Evolutionary conservation across 805 yeast species (phyloP).

Genomic region (Candida xiaguanensis): DNA sequence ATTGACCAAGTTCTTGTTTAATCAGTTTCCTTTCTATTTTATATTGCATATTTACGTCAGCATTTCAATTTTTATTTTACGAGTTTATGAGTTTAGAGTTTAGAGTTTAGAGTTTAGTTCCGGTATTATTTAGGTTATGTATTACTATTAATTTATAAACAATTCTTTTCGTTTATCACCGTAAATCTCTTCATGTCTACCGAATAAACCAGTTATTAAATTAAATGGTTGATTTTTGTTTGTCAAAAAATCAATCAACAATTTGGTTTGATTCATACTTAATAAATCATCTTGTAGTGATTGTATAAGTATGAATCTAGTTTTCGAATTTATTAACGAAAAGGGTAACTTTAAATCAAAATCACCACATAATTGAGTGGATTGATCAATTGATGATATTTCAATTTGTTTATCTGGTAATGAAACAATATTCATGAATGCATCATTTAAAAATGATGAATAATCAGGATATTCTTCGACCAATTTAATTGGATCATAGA

Average conservation of each 20-base stretch:
- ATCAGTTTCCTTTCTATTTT: no score
- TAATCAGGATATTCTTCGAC: slow-evolving; percentile 62
- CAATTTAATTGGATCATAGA: slow-evolving; percentile 51
- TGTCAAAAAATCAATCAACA: slow-evolving; percentile 34
- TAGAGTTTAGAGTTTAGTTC: no score
- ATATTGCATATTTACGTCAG: no score
- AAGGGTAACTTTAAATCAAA: neutral
- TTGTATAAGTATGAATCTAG: slow-evolving; percentile 45
- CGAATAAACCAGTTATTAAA: slow-evolving; percentile 37
- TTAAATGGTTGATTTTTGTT: slow-evolving; percentile 9
- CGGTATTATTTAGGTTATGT: neutral
- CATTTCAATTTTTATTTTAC: no score
- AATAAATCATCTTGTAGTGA: slow-evolving; percentile 68
- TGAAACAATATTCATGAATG: slow-evolving; percentile 36
- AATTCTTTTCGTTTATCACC: slow-evolving; percentile 10
- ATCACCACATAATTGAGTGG: slow-evolving; percentile 21
- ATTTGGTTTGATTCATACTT: slow-evolving; percentile 44
- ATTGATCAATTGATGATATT: slow-evolving; percentile 15
- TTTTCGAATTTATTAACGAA: slow-evolving; percentile 1
- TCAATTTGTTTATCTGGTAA: slow-evolving; percentile 1
- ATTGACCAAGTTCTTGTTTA: no score
- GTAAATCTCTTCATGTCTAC: slow-evolving; percentile 67
- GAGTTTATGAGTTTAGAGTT: no score
- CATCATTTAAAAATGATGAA: slow-evolving; percentile 51
- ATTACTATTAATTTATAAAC: slow-evolving; percentile 3